phyloP scores from a whole-genome alignment of 1,139 yeast species.

The Pichia sp. region DNA sequence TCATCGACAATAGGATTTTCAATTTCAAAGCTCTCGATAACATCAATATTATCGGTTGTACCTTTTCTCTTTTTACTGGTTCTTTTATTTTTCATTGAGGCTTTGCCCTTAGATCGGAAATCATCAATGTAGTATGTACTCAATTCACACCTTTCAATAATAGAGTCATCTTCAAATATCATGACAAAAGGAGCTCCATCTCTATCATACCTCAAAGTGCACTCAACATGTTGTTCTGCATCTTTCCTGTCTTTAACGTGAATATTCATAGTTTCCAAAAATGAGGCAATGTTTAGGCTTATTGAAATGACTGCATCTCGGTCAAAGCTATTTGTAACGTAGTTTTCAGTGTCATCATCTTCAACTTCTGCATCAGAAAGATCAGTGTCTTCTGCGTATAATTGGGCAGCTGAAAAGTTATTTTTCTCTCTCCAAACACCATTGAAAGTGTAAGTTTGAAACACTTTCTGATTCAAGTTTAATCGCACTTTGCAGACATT shows the following conservation, averaged over 20 bases:
- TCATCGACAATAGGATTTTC: conserved; percentile 15
- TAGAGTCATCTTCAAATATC: conserved; percentile 65
- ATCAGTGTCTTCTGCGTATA: conserved; percentile 16
- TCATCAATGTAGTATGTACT: conserved; percentile 48
- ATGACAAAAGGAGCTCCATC: conserved; percentile 63
- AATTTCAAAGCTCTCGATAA: conserved; percentile 18
- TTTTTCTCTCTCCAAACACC: conserved; percentile 20
- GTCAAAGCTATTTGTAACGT: conserved; percentile 3
- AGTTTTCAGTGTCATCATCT: conserved; percentile 14
- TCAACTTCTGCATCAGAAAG: conserved; percentile 8
- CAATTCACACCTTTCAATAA: conserved; percentile 70
- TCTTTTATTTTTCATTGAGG: not conserved
- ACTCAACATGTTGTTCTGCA: conserved; percentile 35
- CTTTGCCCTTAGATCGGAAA: not conserved
- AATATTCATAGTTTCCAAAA: conserved; percentile 28
- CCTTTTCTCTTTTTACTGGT: not conserved
- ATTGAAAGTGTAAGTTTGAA: conserved; percentile 17
- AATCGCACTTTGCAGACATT: conserved; percentile 28
- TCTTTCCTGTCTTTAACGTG: conserved; percentile 28
- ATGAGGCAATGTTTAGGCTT: not conserved
- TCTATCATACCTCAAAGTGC: conserved; percentile 47
- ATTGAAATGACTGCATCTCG: not conserved
- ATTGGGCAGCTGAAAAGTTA: conserved; percentile 7
- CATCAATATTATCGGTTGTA: not conserved
- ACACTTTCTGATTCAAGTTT: conserved; percentile 27